Evolutionary conservation across 2,329 filamentous ascomycete species (phyloP), one percentile per base, ranked within the genome.

Genomic region (Phoma sp.): DNA sequence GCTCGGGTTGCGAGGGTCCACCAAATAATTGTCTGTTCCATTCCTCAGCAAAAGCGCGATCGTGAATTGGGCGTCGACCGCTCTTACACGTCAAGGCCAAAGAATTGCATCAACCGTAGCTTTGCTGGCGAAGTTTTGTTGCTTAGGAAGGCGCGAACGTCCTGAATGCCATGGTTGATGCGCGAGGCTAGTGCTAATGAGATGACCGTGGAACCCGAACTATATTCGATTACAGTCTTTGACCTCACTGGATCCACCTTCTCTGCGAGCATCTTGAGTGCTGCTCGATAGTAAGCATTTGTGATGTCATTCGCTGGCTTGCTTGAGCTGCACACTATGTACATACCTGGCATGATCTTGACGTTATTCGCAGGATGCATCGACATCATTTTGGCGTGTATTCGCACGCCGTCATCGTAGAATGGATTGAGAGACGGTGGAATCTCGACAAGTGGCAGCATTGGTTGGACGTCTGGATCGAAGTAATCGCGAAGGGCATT

Each of bases 311-410:
- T 2, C 9, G 35, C 7, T 2, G 7, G 4, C 7, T 9, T 14
- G 3, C 24, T 30, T 4, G 11, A 24, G 4, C 7, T 4, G 7
- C 3, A 5, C 14, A 4, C 18, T 18, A 2, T 18, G 18, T 11
- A 30, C 43, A 11, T 40, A 81, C 81, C 82, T 61, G 85, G 85
- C 71, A 88, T 79, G 2, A 82, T 79, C 65, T 88, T 88, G 60
- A 88, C 85, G 42, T 88, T 88, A 57, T 88, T 83, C 3, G 84
- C 83, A 0, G 86, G 85, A 61, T 85, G 83, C 76, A 83, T 82
- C 2, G 83, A 84, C 80, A 88, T 82, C 83, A 88, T 84, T 72
- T 88, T 87, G 33, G 85, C 85, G 58, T 86, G 87, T 47, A 88
- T 85, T 9, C 83, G 79, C 4, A 88, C 81, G 4, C 83, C 82